A percentile compares a stretch with the other conserved stretches of the same genome.
Conservation (phyloP, 106 monocot genomes). For the Ottelia alismoides region DNA sequence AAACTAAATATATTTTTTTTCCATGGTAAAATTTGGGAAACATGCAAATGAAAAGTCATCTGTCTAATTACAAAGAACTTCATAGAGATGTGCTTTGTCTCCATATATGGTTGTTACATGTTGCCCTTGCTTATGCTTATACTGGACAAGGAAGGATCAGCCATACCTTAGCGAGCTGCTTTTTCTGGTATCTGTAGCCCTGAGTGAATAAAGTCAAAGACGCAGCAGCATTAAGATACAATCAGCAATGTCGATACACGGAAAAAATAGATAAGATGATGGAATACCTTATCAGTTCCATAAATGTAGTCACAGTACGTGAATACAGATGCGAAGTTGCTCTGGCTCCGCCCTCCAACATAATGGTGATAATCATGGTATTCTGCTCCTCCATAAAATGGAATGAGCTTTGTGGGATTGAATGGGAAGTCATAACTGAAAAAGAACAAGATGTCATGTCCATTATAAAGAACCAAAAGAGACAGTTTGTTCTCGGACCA, state of each 20-base stretch:
- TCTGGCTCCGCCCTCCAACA: conserved; percentile 87
- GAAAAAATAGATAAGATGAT: neutral
- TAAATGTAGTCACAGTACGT: conserved; percentile 96
- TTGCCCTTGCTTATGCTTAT: no score
- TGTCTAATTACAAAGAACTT: no score
- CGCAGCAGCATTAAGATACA: neutral
- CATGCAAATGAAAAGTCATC: no score
- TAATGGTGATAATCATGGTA: conserved; percentile 97
- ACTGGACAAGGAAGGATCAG: no score
- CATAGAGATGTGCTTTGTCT: no score
- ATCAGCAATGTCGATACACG: neutral
- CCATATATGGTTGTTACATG: no score
- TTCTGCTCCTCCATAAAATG: conserved; percentile 94
- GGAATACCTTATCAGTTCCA: conserved; percentile 83
- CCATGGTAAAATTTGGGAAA: no score
- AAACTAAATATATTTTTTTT: no score
- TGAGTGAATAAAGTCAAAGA: conserved; percentile 17
- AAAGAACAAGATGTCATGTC: no score
- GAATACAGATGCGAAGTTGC: conserved; percentile 95
- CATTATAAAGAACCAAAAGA: no score
- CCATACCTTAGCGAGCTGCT: conserved; percentile 57
- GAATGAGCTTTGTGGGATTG: conserved; percentile 60
- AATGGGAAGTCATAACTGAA: conserved; percentile 81
- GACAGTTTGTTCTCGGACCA: no score
- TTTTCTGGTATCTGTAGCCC: conserved; percentile 82